phyloP scores from a whole-genome alignment of 1,284 basidiomycete genomes.

The Microbotryum scabiosae region DNA sequence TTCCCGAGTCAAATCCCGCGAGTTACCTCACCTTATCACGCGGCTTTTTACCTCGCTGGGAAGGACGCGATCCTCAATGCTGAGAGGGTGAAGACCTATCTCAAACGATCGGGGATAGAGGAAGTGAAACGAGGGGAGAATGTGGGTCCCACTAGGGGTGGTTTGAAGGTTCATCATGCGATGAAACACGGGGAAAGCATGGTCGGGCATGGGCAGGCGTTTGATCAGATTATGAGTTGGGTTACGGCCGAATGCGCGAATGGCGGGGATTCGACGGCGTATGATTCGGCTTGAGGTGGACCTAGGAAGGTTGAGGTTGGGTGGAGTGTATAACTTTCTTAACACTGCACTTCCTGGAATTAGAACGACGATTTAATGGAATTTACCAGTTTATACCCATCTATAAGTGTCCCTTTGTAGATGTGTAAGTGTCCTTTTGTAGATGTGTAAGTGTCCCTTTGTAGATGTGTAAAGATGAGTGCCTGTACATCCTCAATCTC shows the following conservation, averaged over 20 bases:
- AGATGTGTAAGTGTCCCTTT: too few species aligned
- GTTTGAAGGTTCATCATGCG: constrained; percentile 23
- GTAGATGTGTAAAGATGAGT: too few species aligned
- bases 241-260: constrained; percentile 8
- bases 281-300: too few species aligned
- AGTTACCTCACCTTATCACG: constrained; percentile 47
- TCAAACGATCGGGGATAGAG: constrained; percentile 14
- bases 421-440: too few species aligned
- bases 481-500: too few species aligned
- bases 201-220: constrained; percentile 13
- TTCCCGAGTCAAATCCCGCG: constrained; percentile 82
- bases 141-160: constrained; percentile 8
- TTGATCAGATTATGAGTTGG: constrained; percentile 14
- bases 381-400: too few species aligned
- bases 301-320: too few species aligned
- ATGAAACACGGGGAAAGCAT: constrained; percentile 24
- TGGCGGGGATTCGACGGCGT: too few species aligned
- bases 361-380: too few species aligned
- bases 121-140: constrained; percentile 5
- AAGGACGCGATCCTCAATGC: constrained; percentile 70
- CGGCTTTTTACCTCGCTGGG: constrained; percentile 65
- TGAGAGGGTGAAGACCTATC: constrained; percentile 32
- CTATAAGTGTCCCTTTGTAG: too few species aligned
- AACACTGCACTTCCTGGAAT: too few species aligned
- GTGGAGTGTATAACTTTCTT: too few species aligned